Evolutionary conservation across 805 yeast species (phyloP), one percentile per base, ranked within the genome.

Genomic region (baker's yeast (Saccharomyces cerevisiae)): DNA sequence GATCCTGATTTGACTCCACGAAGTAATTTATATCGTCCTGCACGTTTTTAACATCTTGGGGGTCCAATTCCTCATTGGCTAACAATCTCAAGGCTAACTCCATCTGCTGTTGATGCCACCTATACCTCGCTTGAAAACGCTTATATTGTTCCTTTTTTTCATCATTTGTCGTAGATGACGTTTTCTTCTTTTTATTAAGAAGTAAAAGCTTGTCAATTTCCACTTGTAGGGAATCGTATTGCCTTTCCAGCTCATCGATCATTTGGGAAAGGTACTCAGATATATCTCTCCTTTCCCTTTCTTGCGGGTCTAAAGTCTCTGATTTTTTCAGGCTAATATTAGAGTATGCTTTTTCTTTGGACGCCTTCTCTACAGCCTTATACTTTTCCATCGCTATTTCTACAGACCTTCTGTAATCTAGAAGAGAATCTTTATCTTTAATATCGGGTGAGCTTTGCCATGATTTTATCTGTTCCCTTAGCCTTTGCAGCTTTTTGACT

Each of bases 391-490:
- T 92, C 55, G 96, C 95, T 58, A 76, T 74, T 59, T 81, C 85
- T 53, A 86, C 87, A 41, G 82, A 70, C 64, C 79, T 75, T 60
- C 94, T 76, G 65, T 90, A 87, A 64, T 92, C 97, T 53, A 86
- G 77, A 57, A 89, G 76, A 17, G 85, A 79, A 65, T 87, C 90
- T 70, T 91, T 95, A 64, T 92, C 95, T 68, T 94, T 90, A 53
- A 92, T 89, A 54, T 91, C 95, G 57, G 85, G 87, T 57, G 94
- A 89, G 49, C 94, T 82, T 70, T 90, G 78, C 99, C 99, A 92
- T 57, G 88, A 87, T 71, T 92, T 94, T 65, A 92, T 87, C 74
- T 90, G 98, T 71, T 92, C 98, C 69, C 99, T 80, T 59, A 87
- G 81, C 67, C 97, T 80, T 68, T 94, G 98, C 53, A 92, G 77